Base-by-base conservation (phyloP, 2,329 filamentous ascomycete genomes). In the Colletotrichum graminicola region DNA sequence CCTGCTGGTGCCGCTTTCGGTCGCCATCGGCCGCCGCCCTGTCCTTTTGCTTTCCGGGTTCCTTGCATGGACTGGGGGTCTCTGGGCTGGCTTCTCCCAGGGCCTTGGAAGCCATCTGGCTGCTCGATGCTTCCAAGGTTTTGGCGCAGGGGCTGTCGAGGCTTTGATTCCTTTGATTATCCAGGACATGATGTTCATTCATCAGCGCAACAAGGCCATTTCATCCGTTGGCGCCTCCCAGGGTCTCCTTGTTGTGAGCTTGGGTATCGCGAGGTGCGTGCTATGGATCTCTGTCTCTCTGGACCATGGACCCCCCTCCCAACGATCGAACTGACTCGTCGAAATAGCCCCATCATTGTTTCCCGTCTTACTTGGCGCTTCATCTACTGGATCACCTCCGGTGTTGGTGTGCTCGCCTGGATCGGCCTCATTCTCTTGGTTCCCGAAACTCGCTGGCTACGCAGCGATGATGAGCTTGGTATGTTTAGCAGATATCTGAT, bases 161-260 rank as follows among this genome's bases (percentile, higher is more conserved):
- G 79, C 80, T 1, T 67, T 83, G 26, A 77, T 82, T 8, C 81
- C 81, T 3, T 75, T 83, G 14, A 79, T 83, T 41, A 77, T 81
- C 1, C 80, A 82, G 75, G 81, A 83, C 51, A 77, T 82, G 49
- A 78, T 81, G 54, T 82, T 82, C 41, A 77, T 82, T 23, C 81
- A 83, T 65, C 76, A 83, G 75, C 77, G 81, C 5, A 80, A 79
- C 71, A 75, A 75, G 62, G 80, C 77, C 14, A 77, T 81, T 49
- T 77, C 80, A 12, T 74, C 76, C 7, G 74, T 81, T 26, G 74
- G 79, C 47, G 74, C 77, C 1, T 77, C 76, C 8, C 73, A 74
- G 75, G 80, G 79, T 5, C 26, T 81, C 14, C 72, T 80, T 18
- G 76, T 79, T 51, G 77, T 79, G 3, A 76, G 73, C 6, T 73